Conservation (phyloP, 129 eudicot species). For the Gnaphalium uliginosum region DNA sequence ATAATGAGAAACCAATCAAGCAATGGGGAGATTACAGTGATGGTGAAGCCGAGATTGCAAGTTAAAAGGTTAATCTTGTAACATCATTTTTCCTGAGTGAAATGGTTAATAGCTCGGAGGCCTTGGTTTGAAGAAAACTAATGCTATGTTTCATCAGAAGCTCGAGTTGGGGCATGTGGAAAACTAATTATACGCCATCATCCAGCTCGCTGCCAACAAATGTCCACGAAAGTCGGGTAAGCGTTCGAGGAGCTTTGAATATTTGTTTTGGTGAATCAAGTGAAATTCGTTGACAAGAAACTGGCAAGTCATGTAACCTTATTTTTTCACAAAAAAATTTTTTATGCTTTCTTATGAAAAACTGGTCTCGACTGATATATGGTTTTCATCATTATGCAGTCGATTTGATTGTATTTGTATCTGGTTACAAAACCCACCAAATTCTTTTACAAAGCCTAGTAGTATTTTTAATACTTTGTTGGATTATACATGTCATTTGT, state of each 20-base stretch:
- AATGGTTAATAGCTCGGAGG: conserved; percentile 35
- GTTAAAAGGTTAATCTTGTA: conserved; percentile 32
- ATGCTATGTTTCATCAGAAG: conserved; percentile 27
- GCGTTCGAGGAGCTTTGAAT: conserved; percentile 16
- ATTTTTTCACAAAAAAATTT: conserved; percentile 3
- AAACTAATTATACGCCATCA: conserved; percentile 27
- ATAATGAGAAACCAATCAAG: conserved; percentile 48
- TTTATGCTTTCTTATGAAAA: conserved; percentile 18
- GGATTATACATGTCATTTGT: no score
- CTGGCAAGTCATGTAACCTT: conserved; percentile 22
- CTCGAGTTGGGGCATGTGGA: conserved; percentile 27
- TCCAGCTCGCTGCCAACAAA: conserved; percentile 8
- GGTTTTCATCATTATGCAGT: conserved; percentile 3
- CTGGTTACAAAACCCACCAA: neutral
- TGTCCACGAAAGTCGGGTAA: conserved; percentile 6
- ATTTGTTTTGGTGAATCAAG: conserved; percentile 23
- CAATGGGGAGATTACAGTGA: conserved; percentile 87
- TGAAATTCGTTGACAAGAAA: conserved; percentile 25
- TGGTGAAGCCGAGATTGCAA: conserved; percentile 56
- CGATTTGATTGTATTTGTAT: conserved; percentile 1
- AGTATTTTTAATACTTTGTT: neutral
- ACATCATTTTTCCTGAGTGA: conserved; percentile 30
- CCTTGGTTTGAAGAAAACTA: conserved; percentile 36
- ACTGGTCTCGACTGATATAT: neutral
- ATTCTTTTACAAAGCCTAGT: neutral